Evolutionary conservation across 148 eudicot species (phyloP), one percentile per base, ranked within the genome.

Genomic region (Diospyros lotus): DNA sequence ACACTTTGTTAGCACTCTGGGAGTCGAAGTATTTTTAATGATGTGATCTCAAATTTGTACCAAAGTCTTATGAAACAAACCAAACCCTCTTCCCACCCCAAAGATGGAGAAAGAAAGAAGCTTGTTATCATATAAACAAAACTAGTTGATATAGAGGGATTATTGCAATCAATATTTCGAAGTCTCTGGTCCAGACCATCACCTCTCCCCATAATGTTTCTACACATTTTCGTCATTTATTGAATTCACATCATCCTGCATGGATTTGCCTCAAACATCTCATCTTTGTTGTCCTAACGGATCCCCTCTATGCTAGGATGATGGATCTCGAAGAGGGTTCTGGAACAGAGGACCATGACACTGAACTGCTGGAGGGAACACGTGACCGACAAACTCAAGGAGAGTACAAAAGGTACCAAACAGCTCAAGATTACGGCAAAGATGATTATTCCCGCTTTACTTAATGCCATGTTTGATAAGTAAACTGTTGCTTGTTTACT

Each of bases 281-380:
- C 42, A 75, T 39, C 42, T 58, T 15, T 53, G 62, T 63, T 70
- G 9, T 64, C 65, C 39, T 40, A 43, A 28, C 69, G 39, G 70
- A 17, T 52, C 63, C 60, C 54, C 3, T 80, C 71, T 10, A 12
- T 71, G 56, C 64, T 50, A 95, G 98, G 89, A 73, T 88, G 87
- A 82, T 87, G 83, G 88, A 90, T 78, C 97, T 95, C 72, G 93
- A 87, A 83, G 97, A 91, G 83, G 94, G 91, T 69, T 84, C 96
- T 11, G 97, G 94, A 58, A 76, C 94, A 50, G 97, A 90, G 75
- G 96, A 88, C 42, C 68, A 75, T 67, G 98, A 92, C 73, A 61
- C 83, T 55, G 78, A 83, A 71, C 73, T 92, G 53, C 98, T 95
- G 63, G 67, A 87, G 73, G 80, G 82, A 71, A 85, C 82, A 72